Conservation (phyloP, 2,329 filamentous ascomycete species). For the Camillea tinctor region DNA sequence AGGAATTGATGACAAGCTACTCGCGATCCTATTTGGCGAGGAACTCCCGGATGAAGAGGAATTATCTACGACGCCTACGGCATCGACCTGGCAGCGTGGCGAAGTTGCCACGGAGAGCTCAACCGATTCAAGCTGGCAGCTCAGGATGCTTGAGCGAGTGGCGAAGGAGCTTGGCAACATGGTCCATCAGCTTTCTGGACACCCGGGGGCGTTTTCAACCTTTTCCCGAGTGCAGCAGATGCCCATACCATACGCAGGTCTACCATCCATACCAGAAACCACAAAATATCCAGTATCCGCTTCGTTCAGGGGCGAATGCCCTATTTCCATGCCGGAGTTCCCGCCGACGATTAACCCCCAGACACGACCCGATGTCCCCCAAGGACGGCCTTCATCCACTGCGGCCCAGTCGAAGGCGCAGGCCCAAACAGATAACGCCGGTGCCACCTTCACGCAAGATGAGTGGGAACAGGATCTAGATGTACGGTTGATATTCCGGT, state of each 20-base stretch:
- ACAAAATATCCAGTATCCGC: constrained; percentile 33
- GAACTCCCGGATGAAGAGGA: constrained; percentile 57
- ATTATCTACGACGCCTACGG: constrained; percentile 47
- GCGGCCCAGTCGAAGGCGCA: constrained; percentile 17
- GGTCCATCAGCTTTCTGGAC: constrained; percentile 78
- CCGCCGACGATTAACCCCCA: constrained; percentile 45
- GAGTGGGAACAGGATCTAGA: constrained; percentile 96
- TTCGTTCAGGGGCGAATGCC: constrained; percentile 49
- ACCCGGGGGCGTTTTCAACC: constrained; percentile 85
- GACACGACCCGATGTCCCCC: constrained; percentile 37
- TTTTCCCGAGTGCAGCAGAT: constrained; percentile 66
- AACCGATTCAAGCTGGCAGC: constrained; percentile 63
- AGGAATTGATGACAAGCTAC: constrained; percentile 81
- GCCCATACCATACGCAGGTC: constrained; percentile 73
- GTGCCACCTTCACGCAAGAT: constrained; percentile 58
- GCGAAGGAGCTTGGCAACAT: constrained; percentile 83
- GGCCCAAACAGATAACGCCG: constrained; percentile 17
- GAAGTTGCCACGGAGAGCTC: constrained; percentile 30
- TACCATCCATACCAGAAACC: constrained; percentile 63
- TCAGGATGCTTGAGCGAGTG: constrained; percentile 77
- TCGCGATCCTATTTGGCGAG: constrained; percentile 87
- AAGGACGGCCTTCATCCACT: constrained; percentile 20
- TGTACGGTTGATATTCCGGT: constrained; percentile 87
- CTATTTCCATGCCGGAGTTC: constrained; percentile 45
- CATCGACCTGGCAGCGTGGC: constrained; percentile 34